Evolutionary conservation across 352 stramenopile species (phyloP).

Genomic region (Peronospora farinosa): DNA sequence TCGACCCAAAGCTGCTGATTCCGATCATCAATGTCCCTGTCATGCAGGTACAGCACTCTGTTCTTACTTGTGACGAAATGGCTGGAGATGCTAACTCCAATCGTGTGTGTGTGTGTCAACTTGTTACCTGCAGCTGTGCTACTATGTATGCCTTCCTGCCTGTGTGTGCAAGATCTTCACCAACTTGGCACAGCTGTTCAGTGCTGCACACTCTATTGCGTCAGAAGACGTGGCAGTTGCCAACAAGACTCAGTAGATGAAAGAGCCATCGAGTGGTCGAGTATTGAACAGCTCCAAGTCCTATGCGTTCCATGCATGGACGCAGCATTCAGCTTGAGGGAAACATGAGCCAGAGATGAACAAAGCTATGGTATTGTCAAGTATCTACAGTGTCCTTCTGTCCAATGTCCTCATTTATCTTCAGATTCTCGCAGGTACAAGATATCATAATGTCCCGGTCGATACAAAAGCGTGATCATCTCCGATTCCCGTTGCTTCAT

Average conservation of each 20-base stretch:
- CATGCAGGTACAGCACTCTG: slow-evolving; percentile 31
- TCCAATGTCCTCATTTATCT: slow-evolving; percentile 5
- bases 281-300: slow-evolving; percentile 1
- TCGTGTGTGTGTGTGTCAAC: slow-evolving; percentile 8
- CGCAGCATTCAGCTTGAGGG: slow-evolving; percentile 1
- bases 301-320: not conserved
- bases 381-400: slow-evolving; percentile 1
- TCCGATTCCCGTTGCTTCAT: slow-evolving; percentile 19
- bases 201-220: slow-evolving; percentile 76
- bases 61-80: not conserved
- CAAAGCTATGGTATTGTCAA: slow-evolving; percentile 8
- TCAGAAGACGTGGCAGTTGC: slow-evolving; percentile 43
- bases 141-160: slow-evolving; percentile 84
- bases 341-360: slow-evolving; percentile 16
- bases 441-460: slow-evolving; percentile 93
- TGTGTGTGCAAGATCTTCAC: slow-evolving; percentile 90
- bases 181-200: slow-evolving; percentile 88
- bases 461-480: slow-evolving; percentile 86
- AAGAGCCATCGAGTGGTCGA: not conserved
- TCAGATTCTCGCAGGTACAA: slow-evolving; percentile 61
- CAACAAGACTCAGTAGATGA: slow-evolving; percentile 53
- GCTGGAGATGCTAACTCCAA: not conserved
- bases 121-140: slow-evolving; percentile 48
- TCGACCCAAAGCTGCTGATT: slow-evolving; percentile 59
- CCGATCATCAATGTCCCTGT: slow-evolving; percentile 50